A percentile compares a stretch with the other conserved stretches of the same genome.
These are phyloP conservation scores for Protomyces inouyei DNA, from an alignment of 1,139 yeast species.

Conservation along the genomic window DNA sequence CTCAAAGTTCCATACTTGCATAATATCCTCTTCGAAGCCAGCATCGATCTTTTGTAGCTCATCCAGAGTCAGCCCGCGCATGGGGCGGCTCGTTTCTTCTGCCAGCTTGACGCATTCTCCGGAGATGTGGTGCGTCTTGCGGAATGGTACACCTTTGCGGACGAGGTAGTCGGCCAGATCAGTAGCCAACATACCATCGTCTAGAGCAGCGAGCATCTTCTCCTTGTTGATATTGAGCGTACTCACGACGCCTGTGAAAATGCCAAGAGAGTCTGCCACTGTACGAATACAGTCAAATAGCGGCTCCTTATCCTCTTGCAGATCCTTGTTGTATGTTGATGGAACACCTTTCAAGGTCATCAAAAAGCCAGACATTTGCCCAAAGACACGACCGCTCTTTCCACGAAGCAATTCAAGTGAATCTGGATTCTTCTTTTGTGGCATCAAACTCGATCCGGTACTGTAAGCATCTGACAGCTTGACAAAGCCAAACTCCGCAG, in stretches of 20 bases:
- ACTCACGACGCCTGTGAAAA: constrained; percentile 93
- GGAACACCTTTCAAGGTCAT: constrained; percentile 96
- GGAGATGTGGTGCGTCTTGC: constrained; percentile 97
- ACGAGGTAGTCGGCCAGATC: constrained; percentile 97
- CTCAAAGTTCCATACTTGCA: constrained; percentile 81
- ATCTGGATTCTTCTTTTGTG: constrained; percentile 98
- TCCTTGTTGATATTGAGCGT: constrained; percentile 68
- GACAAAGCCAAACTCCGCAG: constrained; percentile 94
- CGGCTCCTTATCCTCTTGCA: constrained; percentile 99
- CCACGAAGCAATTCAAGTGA: constrained; percentile 92
- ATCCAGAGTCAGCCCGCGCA: constrained; percentile 65
- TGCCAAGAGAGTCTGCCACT: constrained; percentile 85
- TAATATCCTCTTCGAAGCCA: constrained; percentile 77
- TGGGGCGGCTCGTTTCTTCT: constrained; percentile 72
- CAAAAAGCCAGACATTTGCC: constrained; percentile 88
- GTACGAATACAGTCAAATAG: constrained; percentile 84
- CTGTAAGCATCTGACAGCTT: constrained; percentile 95
- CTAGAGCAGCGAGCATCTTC: constrained; percentile 78
- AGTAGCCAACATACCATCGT: constrained; percentile 99
- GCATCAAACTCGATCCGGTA: constrained; percentile 97
- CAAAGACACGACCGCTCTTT: constrained; percentile 94
- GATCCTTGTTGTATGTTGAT: constrained; percentile 93
- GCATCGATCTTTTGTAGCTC: constrained; percentile 75
- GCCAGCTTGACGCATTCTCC: constrained; percentile 95
- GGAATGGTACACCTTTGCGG: constrained; percentile 95